Conservation (phyloP, 2,329 filamentous ascomycete genomes). For the Fusarium abutilonis region DNA sequence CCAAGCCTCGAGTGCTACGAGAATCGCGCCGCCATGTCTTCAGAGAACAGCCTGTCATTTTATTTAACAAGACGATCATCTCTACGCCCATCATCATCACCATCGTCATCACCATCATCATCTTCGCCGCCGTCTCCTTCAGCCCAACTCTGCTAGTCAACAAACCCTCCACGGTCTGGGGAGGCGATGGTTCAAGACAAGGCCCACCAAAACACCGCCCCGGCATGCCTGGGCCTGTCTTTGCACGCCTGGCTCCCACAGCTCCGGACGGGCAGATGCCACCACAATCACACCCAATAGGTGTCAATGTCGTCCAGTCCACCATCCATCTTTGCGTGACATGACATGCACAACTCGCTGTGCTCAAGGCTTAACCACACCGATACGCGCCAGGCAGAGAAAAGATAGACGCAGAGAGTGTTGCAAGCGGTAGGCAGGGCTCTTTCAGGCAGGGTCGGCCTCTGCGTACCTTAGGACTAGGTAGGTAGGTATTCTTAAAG, state of each 20-base stretch:
- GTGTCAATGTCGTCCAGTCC: conserved; percentile 17
- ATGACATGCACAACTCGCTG: conserved; percentile 40
- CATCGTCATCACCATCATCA: neutral
- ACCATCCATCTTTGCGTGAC: conserved; percentile 42
- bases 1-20: no score
- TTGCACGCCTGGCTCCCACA: conserved; percentile 32
- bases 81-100: neutral
- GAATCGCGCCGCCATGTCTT: no score
- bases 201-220: conserved; percentile 43
- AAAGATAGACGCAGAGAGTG: conserved; percentile 15
- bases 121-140: no score
- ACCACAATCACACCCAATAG: conserved; percentile 27
- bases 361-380: conserved; percentile 9
- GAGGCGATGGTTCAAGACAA: conserved; percentile 36
- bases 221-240: conserved; percentile 28
- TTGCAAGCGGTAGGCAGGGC: conserved; percentile 3
- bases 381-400: conserved; percentile 31
- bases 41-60: no score
- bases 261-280: conserved; percentile 41
- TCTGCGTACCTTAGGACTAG: no score
- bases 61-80: no score
- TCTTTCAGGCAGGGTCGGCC: conserved; percentile 1
- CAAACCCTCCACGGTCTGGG: conserved; percentile 14
- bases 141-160: conserved; percentile 1
- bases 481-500: no score